A percentile compares a stretch with the other conserved stretches of the same genome.
phyloP scores from a whole-genome alignment of 768 basidiomycete genomes.

The Termitomyces titanicus region DNA sequence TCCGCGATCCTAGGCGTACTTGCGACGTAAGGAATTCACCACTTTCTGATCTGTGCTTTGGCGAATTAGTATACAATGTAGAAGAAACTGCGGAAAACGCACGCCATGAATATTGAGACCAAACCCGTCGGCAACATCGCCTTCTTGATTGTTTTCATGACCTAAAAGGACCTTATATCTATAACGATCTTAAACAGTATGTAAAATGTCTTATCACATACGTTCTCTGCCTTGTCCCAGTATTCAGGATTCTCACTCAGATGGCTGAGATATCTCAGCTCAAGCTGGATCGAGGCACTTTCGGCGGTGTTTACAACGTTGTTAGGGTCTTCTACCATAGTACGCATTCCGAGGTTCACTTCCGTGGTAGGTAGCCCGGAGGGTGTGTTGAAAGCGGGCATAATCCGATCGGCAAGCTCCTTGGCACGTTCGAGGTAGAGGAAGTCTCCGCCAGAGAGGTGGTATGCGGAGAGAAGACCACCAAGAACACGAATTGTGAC shows the following conservation, averaged over 20 bases:
- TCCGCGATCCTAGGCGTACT: constrained; percentile 89
- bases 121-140: constrained; percentile 64
- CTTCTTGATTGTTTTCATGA: constrained; percentile 66
- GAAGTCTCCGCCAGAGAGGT: constrained; percentile 68
- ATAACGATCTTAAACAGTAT: neutral
- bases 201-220: constrained; percentile 17
- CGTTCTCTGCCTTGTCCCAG: constrained; percentile 82
- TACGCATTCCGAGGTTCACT: constrained; percentile 63
- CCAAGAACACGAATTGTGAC: constrained; percentile 92
- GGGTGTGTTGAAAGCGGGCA: constrained; percentile 79
- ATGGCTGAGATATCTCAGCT: constrained; percentile 80
- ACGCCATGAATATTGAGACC: constrained; percentile 85
- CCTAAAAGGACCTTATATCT: constrained; percentile 21
- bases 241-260: constrained; percentile 76
- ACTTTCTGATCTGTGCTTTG: constrained; percentile 28
- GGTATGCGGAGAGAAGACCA: constrained; percentile 83
- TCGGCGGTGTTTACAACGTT: constrained; percentile 81
- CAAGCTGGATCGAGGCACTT: constrained; percentile 83
- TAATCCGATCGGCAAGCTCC: constrained; percentile 81
- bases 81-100: neutral
- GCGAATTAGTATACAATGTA: neutral
- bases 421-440: constrained; percentile 75
- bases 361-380: constrained; percentile 76
- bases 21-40: constrained; percentile 58
- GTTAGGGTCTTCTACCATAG: constrained; percentile 60